Base-by-base conservation (phyloP, 768 basidiomycete genomes). In the Trichaptum fuscoviolaceum region DNA sequence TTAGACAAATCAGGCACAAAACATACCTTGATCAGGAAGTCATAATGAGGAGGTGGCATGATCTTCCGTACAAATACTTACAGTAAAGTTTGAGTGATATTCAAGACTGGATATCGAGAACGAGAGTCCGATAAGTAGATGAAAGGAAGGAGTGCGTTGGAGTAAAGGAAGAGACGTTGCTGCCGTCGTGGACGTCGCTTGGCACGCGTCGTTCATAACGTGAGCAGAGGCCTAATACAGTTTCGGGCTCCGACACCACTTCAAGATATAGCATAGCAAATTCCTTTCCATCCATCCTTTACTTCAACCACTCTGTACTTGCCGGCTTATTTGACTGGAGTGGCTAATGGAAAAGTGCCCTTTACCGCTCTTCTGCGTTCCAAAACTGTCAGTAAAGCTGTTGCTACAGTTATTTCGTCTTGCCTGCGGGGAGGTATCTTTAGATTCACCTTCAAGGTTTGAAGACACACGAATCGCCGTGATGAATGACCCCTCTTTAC, bases 21-120 rank as follows among this genome's bases (percentile, higher is more conserved):
- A 62, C 82, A 72, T 68, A 91, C 92, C 83, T 92, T 96, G 87
- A 95, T 93, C 78, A 96, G 85, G 74, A 97, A 96, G 83, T 99
- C 96, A 81, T 98, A 99, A 79, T 97, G 95, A 63, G 93, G 91
- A 65, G 92, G 91, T 63, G 92, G 91, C 92, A 93, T 93, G 71
- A n/a, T 62, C 24, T 58, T 66, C 25, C 26, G 60, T 35, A 17
- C n/a, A 26, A 9, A 7, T 2, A 12, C 2, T 52, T 52, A 20
- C 42, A 52, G 20, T 12, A 52, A 36, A 12, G 20, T 15, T 52
- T 52, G 42, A 52, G 42, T 12, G 20, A 52, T 2, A 20, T 52
- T 52, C 42, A 20, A 52, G 20, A 52, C 42, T 20, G 10, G 42
- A 52, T 52, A 52, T 52, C 42, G 42, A 52, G 42, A 52, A 2